phyloP scores from a whole-genome alignment of 2,329 filamentous ascomycete genomes.

The Botrytis cinerea region DNA sequence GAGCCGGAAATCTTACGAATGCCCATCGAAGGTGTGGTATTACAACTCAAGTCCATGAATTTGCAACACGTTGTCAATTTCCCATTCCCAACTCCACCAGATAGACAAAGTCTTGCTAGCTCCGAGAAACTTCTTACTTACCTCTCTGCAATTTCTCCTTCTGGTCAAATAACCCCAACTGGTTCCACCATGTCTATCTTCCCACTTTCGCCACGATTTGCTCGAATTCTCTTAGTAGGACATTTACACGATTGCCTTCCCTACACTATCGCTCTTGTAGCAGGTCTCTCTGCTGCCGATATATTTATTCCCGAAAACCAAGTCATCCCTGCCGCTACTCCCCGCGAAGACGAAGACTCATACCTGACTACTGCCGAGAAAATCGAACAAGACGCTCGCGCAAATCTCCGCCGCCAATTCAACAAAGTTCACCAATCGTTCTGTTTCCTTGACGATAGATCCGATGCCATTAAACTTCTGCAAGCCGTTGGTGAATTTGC shows the following conservation, averaged over 20 bases:
- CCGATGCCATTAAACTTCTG: conserved; percentile 87
- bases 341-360: conserved; percentile 51
- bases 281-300: conserved; percentile 84
- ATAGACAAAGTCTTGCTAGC: conserved; percentile 71
- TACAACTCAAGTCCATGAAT: conserved; percentile 94
- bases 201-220: conserved; percentile 85
- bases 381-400: conserved; percentile 68
- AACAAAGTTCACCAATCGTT: conserved; percentile 78
- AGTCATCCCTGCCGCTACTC: conserved; percentile 59
- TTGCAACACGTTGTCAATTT: conserved; percentile 90
- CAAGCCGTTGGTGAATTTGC: conserved; percentile 87
- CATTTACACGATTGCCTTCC: conserved; percentile 79
- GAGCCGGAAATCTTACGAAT: conserved; percentile 88
- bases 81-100: conserved; percentile 90
- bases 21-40: conserved; percentile 87
- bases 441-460: conserved; percentile 75
- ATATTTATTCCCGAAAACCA: conserved; percentile 83
- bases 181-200: conserved; percentile 85
- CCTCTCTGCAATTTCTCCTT: conserved; percentile 73
- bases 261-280: conserved; percentile 85
- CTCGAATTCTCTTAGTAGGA: conserved; percentile 87
- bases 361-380: conserved; percentile 67
- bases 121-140: conserved; percentile 87
- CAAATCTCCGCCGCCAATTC: conserved; percentile 60
- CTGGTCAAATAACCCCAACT: conserved; percentile 76